Evolutionary conservation across 495 filamentous ascomycete species (phyloP).

Genomic region (Penicillium mononematosum): DNA sequence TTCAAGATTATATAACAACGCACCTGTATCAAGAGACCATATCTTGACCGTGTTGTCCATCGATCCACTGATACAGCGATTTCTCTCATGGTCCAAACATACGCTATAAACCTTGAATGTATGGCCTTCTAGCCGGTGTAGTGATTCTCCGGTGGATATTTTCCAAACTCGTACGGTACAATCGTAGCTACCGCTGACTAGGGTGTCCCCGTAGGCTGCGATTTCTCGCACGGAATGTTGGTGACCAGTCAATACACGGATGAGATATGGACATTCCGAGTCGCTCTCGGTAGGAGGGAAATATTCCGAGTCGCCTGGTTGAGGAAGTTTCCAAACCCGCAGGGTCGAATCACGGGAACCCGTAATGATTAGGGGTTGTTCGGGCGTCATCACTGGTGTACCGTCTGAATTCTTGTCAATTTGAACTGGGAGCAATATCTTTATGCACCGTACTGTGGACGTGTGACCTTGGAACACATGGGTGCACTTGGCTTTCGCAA

Average conservation of each 20-base stretch:
- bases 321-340: constrained; percentile 90
- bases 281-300: constrained; percentile 71
- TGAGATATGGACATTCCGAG: constrained; percentile 89
- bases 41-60: constrained; percentile 98
- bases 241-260: constrained; percentile 84
- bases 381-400: constrained; percentile 78
- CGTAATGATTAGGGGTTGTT: constrained; percentile 93
- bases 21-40: constrained; percentile 87
- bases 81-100: constrained; percentile 84
- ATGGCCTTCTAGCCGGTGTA: constrained; percentile 82
- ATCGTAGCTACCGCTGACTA: constrained; percentile 96
- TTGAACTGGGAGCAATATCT: constrained; percentile 84
- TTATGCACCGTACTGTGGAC: constrained; percentile 92
- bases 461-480: constrained; percentile 97
- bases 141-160: constrained; percentile 85
- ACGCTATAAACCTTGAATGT: constrained; percentile 94
- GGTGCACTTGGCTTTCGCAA: constrained; percentile 81
- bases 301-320: constrained; percentile 68
- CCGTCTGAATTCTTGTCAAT: constrained; percentile 70
- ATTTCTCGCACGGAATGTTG: constrained; percentile 93
- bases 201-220: constrained; percentile 87
- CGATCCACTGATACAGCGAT: constrained; percentile 93
- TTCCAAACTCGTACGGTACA: constrained; percentile 95
- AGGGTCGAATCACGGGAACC: constrained; percentile 93
- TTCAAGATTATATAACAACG: constrained; percentile 83